Base-by-base conservation (phyloP, 345 rosid species). In the Sisymbrium altissimum region DNA sequence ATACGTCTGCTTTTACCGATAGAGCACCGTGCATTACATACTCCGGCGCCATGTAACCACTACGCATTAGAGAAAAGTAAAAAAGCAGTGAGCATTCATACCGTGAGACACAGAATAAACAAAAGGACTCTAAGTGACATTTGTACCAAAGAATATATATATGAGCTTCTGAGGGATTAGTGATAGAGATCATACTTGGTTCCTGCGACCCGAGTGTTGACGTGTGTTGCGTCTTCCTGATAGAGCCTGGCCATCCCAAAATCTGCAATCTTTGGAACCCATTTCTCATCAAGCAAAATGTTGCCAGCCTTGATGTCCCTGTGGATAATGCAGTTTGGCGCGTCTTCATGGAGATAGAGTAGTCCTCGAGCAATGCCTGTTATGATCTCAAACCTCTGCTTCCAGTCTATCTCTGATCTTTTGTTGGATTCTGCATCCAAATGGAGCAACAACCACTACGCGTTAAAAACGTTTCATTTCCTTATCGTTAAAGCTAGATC, bases 161-260 rank as follows among this genome's bases (percentile, higher is more conserved):
- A 57, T 35, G 69, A 54, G 9, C 17, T 69, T 49, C 52, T 14
- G 1, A 32, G 18, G 40, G 25, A 38, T 0, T 40, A 33, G 25
- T 3, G 3, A 10, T 3, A 62, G 74, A 80, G 58, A 72, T 64
- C 91, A 45, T 91, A 95, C 99, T 82, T 90, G 83, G 99, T 96
- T 53, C 98, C 99, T 14, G 91, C 98, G 9, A 90, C 85, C 27
- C 98, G 97, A 25, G 99, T 96, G 76, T 89, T 84, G 72, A 92
- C 93, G 4, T 96, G 98, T 0, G 98, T 89, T 78, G 78, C 69
- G 27, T 93, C 97, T 83, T 96, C 99, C 0, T 95, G 93, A 77
- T 86, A 96, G 58, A 96, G 97, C n/a, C 99, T 96, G 18, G 98
- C 99, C 99, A 96, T 86, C 66, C 99, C 99, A 32, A 96, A 96